A percentile compares a stretch with the other conserved stretches of the same genome.
phyloP scores from a whole-genome alignment of 306 rosid species.

The Fagus sylvatica region DNA sequence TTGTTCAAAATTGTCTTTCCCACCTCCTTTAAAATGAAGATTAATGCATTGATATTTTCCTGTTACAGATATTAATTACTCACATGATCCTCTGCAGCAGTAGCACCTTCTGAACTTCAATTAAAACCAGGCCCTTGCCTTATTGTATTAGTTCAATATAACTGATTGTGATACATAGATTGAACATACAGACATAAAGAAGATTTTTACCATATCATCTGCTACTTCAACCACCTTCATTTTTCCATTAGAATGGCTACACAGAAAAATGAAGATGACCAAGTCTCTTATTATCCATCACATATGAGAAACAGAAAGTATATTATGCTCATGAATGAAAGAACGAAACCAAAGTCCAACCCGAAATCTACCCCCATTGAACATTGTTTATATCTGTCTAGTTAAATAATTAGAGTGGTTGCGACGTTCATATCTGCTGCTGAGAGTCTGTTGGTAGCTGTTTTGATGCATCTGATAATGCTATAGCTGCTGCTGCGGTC shows the following conservation, averaged over 20 bases:
- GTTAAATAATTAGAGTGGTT: constrained; percentile 31
- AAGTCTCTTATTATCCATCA: not conserved
- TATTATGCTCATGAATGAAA: not conserved
- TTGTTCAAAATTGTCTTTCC: not conserved
- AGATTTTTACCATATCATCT: not conserved
- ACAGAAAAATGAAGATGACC: not conserved
- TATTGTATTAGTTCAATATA: not conserved
- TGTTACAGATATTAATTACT: not conserved
- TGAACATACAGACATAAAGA: not conserved
- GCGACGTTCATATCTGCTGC: constrained; percentile 54
- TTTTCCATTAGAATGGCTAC: not conserved
- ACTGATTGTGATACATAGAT: not conserved
- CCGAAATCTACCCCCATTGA: not conserved
- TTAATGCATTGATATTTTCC: not conserved
- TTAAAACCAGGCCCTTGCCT: not conserved
- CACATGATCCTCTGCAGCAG: not conserved
- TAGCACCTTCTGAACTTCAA: not conserved
- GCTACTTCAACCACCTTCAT: not conserved
- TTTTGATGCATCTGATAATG: constrained; percentile 72
- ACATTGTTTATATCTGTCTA: constrained; percentile 4
- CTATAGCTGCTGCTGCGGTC: constrained; percentile 76
- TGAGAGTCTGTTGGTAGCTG: constrained; percentile 56
- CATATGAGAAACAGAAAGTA: not conserved
- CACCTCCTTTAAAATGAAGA: not conserved
- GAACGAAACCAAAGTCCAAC: not conserved